A percentile compares a stretch with the other conserved stretches of the same genome.
Conservation (phyloP, 1,284 basidiomycete species). For the Cryptococcus hybrid region DNA sequence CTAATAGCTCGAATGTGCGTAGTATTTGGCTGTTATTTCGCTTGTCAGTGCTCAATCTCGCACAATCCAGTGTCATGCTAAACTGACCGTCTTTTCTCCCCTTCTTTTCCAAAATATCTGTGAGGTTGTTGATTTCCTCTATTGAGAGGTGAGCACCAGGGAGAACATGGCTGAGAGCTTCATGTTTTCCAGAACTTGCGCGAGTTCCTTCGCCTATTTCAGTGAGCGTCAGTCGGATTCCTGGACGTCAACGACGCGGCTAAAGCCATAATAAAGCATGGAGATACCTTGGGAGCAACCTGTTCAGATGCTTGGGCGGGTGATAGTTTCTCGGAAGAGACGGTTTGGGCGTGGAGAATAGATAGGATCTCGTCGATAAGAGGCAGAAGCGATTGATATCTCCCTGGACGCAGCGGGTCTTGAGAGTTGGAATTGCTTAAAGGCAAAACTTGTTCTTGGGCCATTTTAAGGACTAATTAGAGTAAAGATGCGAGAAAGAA, state of each 20-base stretch:
- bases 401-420: conserved; percentile 10
- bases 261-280: not conserved
- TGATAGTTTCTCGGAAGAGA: conserved; percentile 2
- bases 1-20: not conserved
- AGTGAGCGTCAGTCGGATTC: not conserved
- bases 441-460: too few species aligned
- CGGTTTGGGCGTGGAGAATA: conserved; percentile 13
- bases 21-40: not conserved
- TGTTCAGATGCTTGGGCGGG: conserved; percentile 10
- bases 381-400: conserved; percentile 23
- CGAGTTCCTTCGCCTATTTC: conserved; percentile 24
- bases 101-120: conserved; percentile 8
- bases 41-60: not conserved
- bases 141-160: conserved; percentile 27
- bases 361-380: conserved; percentile 20
- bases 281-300: conserved; percentile 11
- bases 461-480: too few species aligned
- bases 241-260: not conserved
- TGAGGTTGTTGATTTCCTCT: conserved; percentile 14
- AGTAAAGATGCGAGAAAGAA: too few species aligned
- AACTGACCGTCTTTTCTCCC: conserved; percentile 25
- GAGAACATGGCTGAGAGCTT: conserved; percentile 18
- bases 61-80: not conserved
- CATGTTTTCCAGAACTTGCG: conserved; percentile 19
- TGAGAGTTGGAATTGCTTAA: too few species aligned